phyloP scores from a whole-genome alignment of 306 rosid genomes.

The Ziziphus jujuba region DNA sequence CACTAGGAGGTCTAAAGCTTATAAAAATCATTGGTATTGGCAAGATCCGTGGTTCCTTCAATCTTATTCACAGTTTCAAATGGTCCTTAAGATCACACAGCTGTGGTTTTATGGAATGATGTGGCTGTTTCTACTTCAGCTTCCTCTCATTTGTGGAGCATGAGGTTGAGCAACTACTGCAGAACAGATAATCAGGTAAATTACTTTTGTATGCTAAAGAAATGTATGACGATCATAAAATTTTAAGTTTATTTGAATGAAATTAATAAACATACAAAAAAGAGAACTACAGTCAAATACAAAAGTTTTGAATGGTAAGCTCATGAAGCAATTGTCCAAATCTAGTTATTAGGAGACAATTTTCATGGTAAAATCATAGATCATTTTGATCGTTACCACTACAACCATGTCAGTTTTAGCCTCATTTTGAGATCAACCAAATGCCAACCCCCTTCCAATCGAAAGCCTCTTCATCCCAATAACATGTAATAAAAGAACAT shows the following conservation, averaged over 20 bases:
- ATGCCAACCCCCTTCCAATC: too few species aligned
- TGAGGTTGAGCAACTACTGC: slow-evolving; percentile 85
- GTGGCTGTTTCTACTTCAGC: slow-evolving; percentile 68
- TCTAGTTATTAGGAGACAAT: too few species aligned
- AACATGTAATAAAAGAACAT: neutral
- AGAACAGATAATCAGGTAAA: slow-evolving; percentile 26
- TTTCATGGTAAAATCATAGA: too few species aligned
- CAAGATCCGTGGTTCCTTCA: slow-evolving; percentile 32
- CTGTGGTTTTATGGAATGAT: slow-evolving; percentile 40
- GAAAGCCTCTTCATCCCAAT: too few species aligned
- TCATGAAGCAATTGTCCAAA: too few species aligned
- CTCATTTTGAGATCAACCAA: too few species aligned
- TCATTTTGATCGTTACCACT: too few species aligned
- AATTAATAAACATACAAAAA: too few species aligned
- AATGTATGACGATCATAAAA: neutral
- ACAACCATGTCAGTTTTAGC: too few species aligned
- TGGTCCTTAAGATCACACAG: slow-evolving; percentile 23
- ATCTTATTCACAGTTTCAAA: slow-evolving; percentile 26
- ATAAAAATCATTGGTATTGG: slow-evolving; percentile 21
- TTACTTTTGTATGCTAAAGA: neutral
- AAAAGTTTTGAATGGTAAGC: too few species aligned
- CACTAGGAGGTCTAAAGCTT: slow-evolving; percentile 30
- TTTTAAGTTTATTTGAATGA: too few species aligned
- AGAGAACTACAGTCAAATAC: too few species aligned
- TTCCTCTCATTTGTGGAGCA: slow-evolving; percentile 93